Evolutionary conservation across 345 rosid species (phyloP).

Genomic region (Populus tremula): DNA sequence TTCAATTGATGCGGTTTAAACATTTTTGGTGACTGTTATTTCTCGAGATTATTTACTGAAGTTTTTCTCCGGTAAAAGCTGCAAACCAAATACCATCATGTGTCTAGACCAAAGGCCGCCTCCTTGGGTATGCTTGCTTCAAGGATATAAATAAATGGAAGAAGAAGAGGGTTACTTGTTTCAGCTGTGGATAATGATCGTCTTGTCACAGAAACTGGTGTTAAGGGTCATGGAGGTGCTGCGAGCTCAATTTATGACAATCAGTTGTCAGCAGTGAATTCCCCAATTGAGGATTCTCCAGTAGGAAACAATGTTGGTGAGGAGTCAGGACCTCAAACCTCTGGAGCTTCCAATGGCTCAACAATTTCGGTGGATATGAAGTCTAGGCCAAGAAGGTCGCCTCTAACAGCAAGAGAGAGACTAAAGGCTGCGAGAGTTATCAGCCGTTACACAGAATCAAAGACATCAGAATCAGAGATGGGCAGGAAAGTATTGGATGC

Average conservation of each 20-base stretch:
- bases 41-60: conserved; percentile 11
- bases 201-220: conserved; percentile 25
- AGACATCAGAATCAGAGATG: conserved; percentile 53
- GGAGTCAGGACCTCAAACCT: conserved; percentile 20
- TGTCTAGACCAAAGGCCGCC: conserved; percentile 19
- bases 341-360: conserved; percentile 41
- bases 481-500: conserved; percentile 76
- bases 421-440: conserved; percentile 86
- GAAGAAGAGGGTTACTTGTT: conserved; percentile 31
- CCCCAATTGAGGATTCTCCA: conserved; percentile 19
- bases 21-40: conserved; percentile 9
- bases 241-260: conserved; percentile 22
- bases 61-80: conserved; percentile 24
- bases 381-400: conserved; percentile 36
- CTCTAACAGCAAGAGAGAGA: conserved; percentile 82
- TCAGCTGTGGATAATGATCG: conserved; percentile 42
- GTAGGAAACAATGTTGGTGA: conserved; percentile 10
- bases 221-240: conserved; percentile 23
- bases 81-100: conserved; percentile 30
- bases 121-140: conserved; percentile 20
- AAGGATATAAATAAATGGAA: conserved; percentile 19
- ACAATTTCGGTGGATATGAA: conserved; percentile 24
- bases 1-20: background rate
- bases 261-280: conserved; percentile 15
- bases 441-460: conserved; percentile 53